phyloP scores from a whole-genome alignment of 371 early-diverging fungal species.

The Funneliformis caledonium region DNA sequence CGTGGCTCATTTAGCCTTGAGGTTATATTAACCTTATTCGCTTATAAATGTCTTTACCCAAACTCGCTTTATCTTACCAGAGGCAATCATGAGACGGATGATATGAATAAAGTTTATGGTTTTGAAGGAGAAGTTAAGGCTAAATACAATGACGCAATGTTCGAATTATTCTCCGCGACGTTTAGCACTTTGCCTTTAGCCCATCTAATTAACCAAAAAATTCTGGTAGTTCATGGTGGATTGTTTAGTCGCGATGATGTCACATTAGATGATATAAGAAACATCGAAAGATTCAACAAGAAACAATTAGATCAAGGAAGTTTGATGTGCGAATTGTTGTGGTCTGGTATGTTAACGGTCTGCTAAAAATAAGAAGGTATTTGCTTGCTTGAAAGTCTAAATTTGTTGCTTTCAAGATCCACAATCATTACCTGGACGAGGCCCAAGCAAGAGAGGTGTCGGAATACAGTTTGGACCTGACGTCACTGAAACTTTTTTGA shows the following conservation, averaged over 20 bases:
- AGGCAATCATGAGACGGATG: slow-evolving; percentile 98
- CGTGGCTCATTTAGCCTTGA: slow-evolving; percentile 99
- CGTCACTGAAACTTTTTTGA: slow-evolving; percentile 91
- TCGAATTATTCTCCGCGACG: slow-evolving; percentile 91
- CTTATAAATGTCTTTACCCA: slow-evolving; percentile 92
- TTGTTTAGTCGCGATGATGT: slow-evolving; percentile 92
- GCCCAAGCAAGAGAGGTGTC: slow-evolving; percentile 90
- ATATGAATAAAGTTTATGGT: slow-evolving; percentile 98
- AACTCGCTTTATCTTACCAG: slow-evolving; percentile 85
- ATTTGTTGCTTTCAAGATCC: slow-evolving; percentile 42
- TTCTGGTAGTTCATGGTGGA: slow-evolving; percentile 98
- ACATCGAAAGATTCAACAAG: slow-evolving; percentile 86
- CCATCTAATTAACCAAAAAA: slow-evolving; percentile 89
- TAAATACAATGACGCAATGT: slow-evolving; percentile 91
- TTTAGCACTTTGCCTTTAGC: slow-evolving; percentile 96
- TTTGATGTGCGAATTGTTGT: slow-evolving; percentile 93
- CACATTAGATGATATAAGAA: slow-evolving; percentile 88
- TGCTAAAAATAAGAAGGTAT: neutral
- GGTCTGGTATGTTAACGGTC: slow-evolving; percentile 69
- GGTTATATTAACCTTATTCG: slow-evolving; percentile 91
- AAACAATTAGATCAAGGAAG: slow-evolving; percentile 74
- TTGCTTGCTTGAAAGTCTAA: neutral
- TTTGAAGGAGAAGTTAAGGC: slow-evolving; percentile 98
- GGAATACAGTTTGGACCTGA: slow-evolving; percentile 97
- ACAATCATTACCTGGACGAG: slow-evolving; percentile 72